A percentile compares a stretch with the other conserved stretches of the same genome.
Evolutionary conservation across 1,284 basidiomycete species (phyloP).

Genomic region (Exobasidium cylindrosporum): DNA sequence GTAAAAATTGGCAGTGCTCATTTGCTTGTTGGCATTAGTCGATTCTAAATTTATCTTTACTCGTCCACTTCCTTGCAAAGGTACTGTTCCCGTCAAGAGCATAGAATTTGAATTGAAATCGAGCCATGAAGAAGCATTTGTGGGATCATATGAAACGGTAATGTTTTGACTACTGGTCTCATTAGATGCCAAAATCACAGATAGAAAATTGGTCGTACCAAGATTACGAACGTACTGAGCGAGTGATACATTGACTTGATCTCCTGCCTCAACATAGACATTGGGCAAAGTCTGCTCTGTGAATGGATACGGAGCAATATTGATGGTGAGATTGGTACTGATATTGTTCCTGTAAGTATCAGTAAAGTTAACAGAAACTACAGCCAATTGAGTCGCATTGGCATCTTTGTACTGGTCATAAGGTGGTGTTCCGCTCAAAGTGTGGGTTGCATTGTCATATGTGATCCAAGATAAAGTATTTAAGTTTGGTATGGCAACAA

Average conservation of each 20-base stretch:
- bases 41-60: slow-evolving; percentile 15
- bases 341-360: slow-evolving; percentile 58
- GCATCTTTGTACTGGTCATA: slow-evolving; percentile 51
- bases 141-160: slow-evolving; percentile 8
- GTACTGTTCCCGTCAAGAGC: slow-evolving; percentile 14
- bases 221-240: slow-evolving; percentile 21
- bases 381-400: neutral
- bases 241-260: slow-evolving; percentile 24
- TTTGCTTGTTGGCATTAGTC: neutral
- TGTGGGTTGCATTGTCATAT: slow-evolving; percentile 63
- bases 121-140: slow-evolving; percentile 13
- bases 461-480: slow-evolving; percentile 64
- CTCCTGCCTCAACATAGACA: slow-evolving; percentile 23
- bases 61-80: slow-evolving; percentile 5
- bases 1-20: slow-evolving; percentile 16
- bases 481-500: slow-evolving; percentile 56
- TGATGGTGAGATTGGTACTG: slow-evolving; percentile 64
- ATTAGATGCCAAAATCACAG: neutral
- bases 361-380: slow-evolving; percentile 66
- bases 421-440: slow-evolving; percentile 67
- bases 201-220: neutral
- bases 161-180: neutral
- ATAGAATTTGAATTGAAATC: slow-evolving; percentile 6
- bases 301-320: slow-evolving; percentile 70
- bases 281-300: slow-evolving; percentile 62